phyloP scores from a whole-genome alignment of 2,329 filamentous ascomycete genomes.

The Zymoseptoria pseudotritici region DNA sequence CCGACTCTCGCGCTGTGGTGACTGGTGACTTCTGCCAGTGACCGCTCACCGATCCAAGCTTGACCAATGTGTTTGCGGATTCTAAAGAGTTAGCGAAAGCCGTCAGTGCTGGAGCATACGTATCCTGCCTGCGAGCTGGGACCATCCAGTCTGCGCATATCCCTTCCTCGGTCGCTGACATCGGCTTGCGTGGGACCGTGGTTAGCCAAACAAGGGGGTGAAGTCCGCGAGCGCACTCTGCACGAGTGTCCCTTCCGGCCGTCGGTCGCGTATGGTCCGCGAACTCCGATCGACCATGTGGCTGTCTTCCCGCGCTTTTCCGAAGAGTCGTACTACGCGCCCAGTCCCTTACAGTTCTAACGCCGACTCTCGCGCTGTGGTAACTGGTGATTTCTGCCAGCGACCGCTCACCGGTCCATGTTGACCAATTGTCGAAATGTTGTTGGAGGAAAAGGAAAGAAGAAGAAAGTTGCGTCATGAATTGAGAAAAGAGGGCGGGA shows the following conservation, averaged over 20 bases:
- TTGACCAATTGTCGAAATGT: background rate
- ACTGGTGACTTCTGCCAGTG: background rate
- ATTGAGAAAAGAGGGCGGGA: background rate
- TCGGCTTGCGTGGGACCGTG: background rate
- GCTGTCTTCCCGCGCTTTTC: background rate
- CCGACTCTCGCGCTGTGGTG: background rate
- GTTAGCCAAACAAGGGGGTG: background rate
- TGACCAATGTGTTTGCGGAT: no score
- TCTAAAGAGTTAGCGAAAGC: no score
- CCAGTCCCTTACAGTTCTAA: background rate
- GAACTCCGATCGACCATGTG: background rate
- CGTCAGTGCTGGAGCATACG: no score
- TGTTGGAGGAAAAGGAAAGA: background rate
- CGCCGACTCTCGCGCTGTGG: background rate
- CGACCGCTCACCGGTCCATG: background rate
- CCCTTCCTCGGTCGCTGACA: background rate
- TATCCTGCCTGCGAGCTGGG: background rate
- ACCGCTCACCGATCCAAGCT: no score
- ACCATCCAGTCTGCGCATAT: background rate
- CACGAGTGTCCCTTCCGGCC: background rate
- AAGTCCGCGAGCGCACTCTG: background rate
- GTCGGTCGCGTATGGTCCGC: background rate
- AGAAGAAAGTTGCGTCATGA: background rate
- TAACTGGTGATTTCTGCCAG: background rate
- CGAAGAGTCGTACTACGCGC: background rate